Percentiles rank a stretch among this genome's conserved stretches.
These are phyloP conservation scores for Stachybotrys chartarum DNA, from an alignment of 2,329 filamentous ascomycete species.

Conservation along the genomic window DNA sequence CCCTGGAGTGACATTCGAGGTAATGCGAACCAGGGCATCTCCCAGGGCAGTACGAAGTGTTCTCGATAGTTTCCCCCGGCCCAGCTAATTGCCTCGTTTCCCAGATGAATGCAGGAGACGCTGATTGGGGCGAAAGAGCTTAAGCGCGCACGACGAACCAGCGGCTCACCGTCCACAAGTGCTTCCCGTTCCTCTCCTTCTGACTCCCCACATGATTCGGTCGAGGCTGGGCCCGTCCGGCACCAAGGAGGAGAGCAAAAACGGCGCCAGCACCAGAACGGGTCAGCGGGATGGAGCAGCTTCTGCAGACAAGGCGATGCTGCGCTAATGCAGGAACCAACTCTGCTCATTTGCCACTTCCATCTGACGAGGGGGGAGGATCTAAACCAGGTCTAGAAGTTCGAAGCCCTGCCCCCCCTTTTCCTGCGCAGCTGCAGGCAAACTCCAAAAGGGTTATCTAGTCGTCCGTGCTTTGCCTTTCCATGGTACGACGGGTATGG, in stretches of 20 bases:
- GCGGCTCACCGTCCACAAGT: background rate
- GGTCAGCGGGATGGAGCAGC: background rate
- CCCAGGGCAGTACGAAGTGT: no score
- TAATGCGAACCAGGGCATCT: no score
- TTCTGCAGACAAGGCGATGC: background rate
- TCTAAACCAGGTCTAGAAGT: background rate
- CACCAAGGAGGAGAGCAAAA: background rate
- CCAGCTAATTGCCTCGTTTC: background rate
- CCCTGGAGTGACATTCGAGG: no score
- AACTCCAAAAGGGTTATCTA: no score
- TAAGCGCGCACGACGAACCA: background rate
- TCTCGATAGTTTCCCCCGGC: no score
- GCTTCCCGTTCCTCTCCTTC: no score
- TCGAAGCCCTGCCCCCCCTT: background rate
- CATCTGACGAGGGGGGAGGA: background rate
- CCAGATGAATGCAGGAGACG: background rate
- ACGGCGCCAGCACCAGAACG: background rate
- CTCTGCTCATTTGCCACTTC: background rate
- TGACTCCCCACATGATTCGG: background rate
- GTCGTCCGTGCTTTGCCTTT: no score
- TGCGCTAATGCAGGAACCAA: conserved; percentile 19
- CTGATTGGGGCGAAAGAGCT: background rate
- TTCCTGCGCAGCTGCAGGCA: no score
- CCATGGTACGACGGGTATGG: no score
- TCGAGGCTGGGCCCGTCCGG: background rate